Evolutionary conservation across 208 protist genomes (phyloP), one percentile per base, ranked within the genome.

Genomic region (Trypanosoma melophagium): DNA sequence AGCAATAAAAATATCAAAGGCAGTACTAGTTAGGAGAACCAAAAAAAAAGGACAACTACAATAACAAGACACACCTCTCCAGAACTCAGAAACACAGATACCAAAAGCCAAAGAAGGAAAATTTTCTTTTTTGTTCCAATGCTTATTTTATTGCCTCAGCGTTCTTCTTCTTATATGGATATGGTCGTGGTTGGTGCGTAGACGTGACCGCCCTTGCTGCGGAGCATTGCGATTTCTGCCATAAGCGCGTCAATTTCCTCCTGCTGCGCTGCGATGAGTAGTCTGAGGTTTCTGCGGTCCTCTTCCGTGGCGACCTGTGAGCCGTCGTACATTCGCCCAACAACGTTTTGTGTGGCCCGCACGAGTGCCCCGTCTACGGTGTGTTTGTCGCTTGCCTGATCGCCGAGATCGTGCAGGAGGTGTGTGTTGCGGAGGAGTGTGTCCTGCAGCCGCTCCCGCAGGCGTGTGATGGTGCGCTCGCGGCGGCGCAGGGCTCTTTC

Each of bases 211-310:
- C 95, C 95, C 67, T 98, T 98, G 16, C 94, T 80, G 13, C 86
- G 79, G 69, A 98, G 77, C 87, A 98, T 96, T 38, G 83, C 67
- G 40, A 98, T 92, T 71, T 98, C 96, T 0, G 83, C 80, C 19
- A 80, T 90, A 19, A 98, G 82, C 10, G 89, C 86, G n/a, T 97
- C 94, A 44, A 98, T 95, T 71, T 98, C 96, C 51, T 90, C 80
- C 67, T 95, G 86, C 76, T 97, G 96, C 28, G 90, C 82, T 5
- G 84, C 67, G 12, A 98, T 93, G 3, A 97, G 81, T 22, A 93
- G 74, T n/a, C 87, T 80, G 21, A 97, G 79, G 19, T 90, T 91
- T 53, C 74, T 71, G 13, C 89, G 79, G 54, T 96, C 92, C 44
- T 85, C 74, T 54, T 70, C 77, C 21, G 92, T 94, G n/a, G 92